These are phyloP conservation scores for Saksenaea oblongispora DNA, from an alignment of 371 early-diverging fungal species.

Conservation along the genomic window DNA sequence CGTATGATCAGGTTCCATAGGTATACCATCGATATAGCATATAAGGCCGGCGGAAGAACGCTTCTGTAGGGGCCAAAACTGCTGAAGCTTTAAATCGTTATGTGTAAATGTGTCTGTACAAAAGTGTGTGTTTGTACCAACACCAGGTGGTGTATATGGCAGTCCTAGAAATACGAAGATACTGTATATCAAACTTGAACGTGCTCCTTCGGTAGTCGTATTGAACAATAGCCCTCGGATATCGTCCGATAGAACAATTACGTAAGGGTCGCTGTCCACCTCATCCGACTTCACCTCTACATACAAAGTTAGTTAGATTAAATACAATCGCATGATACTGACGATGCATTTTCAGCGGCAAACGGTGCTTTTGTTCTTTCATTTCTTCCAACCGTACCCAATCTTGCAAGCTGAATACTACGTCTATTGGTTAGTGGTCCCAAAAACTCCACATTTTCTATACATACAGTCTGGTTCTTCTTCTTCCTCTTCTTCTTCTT, in stretches of 20 bases:
- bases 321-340: constrained; percentile 8
- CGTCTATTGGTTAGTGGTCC: background rate
- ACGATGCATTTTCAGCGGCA: constrained; percentile 34
- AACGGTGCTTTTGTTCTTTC: constrained; percentile 18
- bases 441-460: no score
- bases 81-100: constrained; percentile 38
- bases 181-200: constrained; percentile 48
- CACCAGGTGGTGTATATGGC: constrained; percentile 52
- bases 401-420: constrained; percentile 20
- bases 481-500: constrained; percentile 15
- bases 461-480: constrained; percentile 7
- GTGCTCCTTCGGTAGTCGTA: constrained; percentile 41
- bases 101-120: constrained; percentile 60
- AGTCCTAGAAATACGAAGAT: constrained; percentile 57
- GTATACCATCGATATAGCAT: constrained; percentile 39
- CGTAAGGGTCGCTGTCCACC: constrained; percentile 69
- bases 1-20: constrained; percentile 46
- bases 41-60: constrained; percentile 10
- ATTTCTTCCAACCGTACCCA: constrained; percentile 23
- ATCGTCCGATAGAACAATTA: constrained; percentile 75
- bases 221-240: constrained; percentile 62
- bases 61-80: constrained; percentile 35
- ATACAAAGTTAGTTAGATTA: constrained; percentile 4
- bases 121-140: constrained; percentile 52
- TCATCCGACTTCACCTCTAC: constrained; percentile 25